Evolutionary conservation across 805 yeast genomes (phyloP), one percentile per base, ranked within the genome.

Genomic region (Ogataea corticis): DNA sequence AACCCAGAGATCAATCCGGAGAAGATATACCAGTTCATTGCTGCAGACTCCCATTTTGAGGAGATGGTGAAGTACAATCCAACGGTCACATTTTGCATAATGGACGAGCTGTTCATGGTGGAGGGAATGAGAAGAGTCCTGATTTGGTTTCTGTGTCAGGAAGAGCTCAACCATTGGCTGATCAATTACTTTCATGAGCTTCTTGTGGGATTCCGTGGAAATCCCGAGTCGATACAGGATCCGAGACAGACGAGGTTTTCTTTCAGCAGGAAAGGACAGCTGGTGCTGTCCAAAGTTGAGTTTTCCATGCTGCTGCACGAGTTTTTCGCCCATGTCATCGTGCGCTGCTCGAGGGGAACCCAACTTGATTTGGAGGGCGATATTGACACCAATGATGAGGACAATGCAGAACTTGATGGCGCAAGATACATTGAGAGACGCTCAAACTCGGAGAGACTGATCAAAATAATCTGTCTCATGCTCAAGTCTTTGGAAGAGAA

Each of bases 21-120:
- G 51, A 67, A 63, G 38, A 70, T 84, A 13, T 76, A 79, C 55
- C 68, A 71, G 38, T 66, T 63, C 45, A 70, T 79, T 66, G 69
- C 75, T 31, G 58, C 68, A 7, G 71, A 67, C 45, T 59, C 58
- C 62, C 67, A 69, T 2, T 80, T 83, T 58, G 84, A 79, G 50
- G 68, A 73, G 32, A 53, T 62, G 59, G 55, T 83, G 15, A 70
- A 70, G 18, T 65, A 68, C 44, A 82, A 83, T 57, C 79, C 79
- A 4, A 67, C 71, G 10, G 65, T 81, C 3, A 75, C 82, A 0
- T 76, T 79, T 58, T 68, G 75, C 14, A 67, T 84, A 42, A 67
- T 84, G 59, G 90, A 84, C 62, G 92, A 86, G 62, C 66, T 86
- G 71, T 67, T 85, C 43, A 83, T 85, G 87, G 77, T 82, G 41